These are phyloP conservation scores for Dactylellina parvicollis DNA, from an alignment of 2,329 filamentous ascomycete genomes.

Conservation along the genomic window DNA sequence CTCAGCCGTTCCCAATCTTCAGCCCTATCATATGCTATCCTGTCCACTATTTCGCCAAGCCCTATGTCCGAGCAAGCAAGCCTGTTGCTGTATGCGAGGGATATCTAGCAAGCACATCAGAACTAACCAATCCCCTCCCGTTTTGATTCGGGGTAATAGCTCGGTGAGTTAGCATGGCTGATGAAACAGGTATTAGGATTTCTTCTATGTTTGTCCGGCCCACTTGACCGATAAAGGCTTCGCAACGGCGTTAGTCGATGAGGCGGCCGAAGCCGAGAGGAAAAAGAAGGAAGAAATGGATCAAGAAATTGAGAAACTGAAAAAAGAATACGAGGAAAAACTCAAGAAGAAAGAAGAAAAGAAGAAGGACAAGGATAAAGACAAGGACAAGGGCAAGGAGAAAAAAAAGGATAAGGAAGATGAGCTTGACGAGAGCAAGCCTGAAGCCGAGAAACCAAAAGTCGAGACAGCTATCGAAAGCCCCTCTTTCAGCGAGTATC, in stretches of 20 bases:
- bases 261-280: constrained; percentile 69
- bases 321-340: constrained; percentile 79
- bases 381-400: constrained; percentile 71
- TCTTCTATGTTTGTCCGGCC: constrained; percentile 86
- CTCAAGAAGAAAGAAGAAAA: constrained; percentile 68
- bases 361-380: constrained; percentile 72
- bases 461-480: constrained; percentile 60
- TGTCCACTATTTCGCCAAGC: constrained; percentile 19
- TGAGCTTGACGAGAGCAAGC: constrained; percentile 62
- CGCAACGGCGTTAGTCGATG: constrained; percentile 72
- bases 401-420: constrained; percentile 65
- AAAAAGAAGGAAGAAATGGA: constrained; percentile 72
- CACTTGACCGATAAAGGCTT: constrained; percentile 87
- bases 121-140: constrained; percentile 5
- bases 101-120: constrained; percentile 13
- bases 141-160: constrained; percentile 9
- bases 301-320: constrained; percentile 71
- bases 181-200: constrained; percentile 68
- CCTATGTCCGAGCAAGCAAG: constrained; percentile 22
- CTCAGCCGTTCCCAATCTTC: constrained; percentile 31
- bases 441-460: constrained; percentile 66
- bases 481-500: constrained; percentile 27
- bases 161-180: constrained; percentile 28
- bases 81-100: constrained; percentile 26
- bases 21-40: constrained; percentile 44